phyloP scores from a whole-genome alignment of 2,329 filamentous ascomycete genomes.

The Oidium heveae region DNA sequence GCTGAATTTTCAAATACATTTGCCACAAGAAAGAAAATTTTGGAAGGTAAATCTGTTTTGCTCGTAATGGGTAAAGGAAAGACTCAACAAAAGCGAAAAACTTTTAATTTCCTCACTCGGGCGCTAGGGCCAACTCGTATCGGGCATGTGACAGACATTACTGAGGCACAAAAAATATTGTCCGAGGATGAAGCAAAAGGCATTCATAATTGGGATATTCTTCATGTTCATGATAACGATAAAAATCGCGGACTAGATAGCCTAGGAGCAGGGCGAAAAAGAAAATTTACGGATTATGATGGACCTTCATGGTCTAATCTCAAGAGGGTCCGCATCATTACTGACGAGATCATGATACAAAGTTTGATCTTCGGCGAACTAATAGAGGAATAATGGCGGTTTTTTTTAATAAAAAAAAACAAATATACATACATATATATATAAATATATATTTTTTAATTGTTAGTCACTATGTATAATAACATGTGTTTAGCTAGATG shows the following conservation, averaged over 20 bases:
- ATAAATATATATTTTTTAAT: too few relatives aligned
- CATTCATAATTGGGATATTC: constrained; percentile 36
- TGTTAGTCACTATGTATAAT: too few relatives aligned
- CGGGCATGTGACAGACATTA: constrained; percentile 35
- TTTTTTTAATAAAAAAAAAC: background rate
- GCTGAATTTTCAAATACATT: constrained; percentile 34
- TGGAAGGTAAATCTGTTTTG: constrained; percentile 41
- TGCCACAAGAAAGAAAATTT: constrained; percentile 30
- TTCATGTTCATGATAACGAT: constrained; percentile 45
- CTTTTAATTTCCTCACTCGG: constrained; percentile 58
- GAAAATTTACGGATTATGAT: constrained; percentile 13
- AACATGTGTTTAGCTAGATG: too few relatives aligned
- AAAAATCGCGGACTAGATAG: constrained; percentile 20
- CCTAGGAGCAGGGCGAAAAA: constrained; percentile 19
- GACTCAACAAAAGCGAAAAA: constrained; percentile 35
- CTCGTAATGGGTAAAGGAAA: constrained; percentile 42
- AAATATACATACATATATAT: too few relatives aligned
- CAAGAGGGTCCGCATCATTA: constrained; percentile 39
- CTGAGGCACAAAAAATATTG: constrained; percentile 36
- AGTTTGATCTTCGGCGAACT: constrained; percentile 70
- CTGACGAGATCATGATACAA: constrained; percentile 74
- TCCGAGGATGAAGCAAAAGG: constrained; percentile 21
- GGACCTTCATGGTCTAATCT: constrained; percentile 17
- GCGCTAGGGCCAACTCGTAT: constrained; percentile 49
- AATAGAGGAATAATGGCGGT: constrained; percentile 17